These are phyloP conservation scores for Alternaria metachromatica DNA, from an alignment of 2,329 filamentous ascomycete species.

Conservation along the genomic window DNA sequence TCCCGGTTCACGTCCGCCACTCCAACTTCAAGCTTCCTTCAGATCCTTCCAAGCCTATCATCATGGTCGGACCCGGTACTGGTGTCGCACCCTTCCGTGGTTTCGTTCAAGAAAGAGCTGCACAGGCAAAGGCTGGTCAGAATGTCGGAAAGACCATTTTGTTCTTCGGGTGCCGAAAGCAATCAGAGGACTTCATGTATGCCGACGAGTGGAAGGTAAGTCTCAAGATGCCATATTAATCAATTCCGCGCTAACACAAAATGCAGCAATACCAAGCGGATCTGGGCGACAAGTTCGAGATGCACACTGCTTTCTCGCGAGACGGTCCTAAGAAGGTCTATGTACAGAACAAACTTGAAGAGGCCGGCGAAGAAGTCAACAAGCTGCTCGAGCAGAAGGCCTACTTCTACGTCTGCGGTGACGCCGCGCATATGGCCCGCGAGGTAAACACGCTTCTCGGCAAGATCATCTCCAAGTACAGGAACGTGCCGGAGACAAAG, in stretches of 20 bases:
- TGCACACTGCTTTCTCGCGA: slow-evolving; percentile 95
- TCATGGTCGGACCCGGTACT: slow-evolving; percentile 95
- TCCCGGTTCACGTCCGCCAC: slow-evolving; percentile 94
- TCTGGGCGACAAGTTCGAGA: slow-evolving; percentile 86
- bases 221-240: slow-evolving; percentile 13
- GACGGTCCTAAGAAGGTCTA: slow-evolving; percentile 89
- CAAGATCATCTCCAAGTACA: slow-evolving; percentile 84
- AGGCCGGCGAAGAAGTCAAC: slow-evolving; percentile 83
- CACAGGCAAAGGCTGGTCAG: slow-evolving; percentile 78
- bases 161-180: slow-evolving; percentile 93
- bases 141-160: slow-evolving; percentile 85
- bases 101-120: slow-evolving; percentile 92
- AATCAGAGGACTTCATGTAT: slow-evolving; percentile 91
- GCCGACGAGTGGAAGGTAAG: slow-evolving; percentile 89
- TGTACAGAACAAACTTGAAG: slow-evolving; percentile 90
- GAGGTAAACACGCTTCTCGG: slow-evolving; percentile 88
- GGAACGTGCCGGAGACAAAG: slow-evolving; percentile 82
- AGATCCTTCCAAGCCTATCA: slow-evolving; percentile 89
- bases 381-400: slow-evolving; percentile 84
- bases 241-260: slow-evolving; percentile 27
- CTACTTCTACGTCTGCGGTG: slow-evolving; percentile 98
- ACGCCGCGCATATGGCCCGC: slow-evolving; percentile 95
- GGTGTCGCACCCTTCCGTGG: slow-evolving; percentile 96
- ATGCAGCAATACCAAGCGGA: slow-evolving; percentile 78
- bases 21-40: slow-evolving; percentile 99